Base-by-base conservation (phyloP, 2,329 filamentous ascomycete species). In the Juglanconis juglandina region DNA sequence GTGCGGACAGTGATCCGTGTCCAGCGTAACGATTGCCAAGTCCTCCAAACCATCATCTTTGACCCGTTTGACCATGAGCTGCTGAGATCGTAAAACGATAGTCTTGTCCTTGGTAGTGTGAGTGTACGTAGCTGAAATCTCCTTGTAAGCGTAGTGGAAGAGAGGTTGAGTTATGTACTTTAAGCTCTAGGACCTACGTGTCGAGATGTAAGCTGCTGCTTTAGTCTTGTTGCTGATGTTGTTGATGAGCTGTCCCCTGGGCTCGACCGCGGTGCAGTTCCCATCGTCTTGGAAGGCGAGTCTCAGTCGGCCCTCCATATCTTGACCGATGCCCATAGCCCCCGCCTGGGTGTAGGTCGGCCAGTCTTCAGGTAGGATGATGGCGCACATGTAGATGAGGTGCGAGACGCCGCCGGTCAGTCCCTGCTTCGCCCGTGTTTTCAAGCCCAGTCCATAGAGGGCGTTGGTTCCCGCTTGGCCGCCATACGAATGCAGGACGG, bases 381-480 rank as follows among this genome's bases (percentile, higher is more conserved):
- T 66, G 1, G 42, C 63, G 13, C 54, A 10, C 49, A 69, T 41
- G 56, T 69, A 70, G 8, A 70, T 59, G 1, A 71, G 59, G 5
- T 66, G 61, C 2, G 32, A 56, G 13, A 70, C 56, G 11, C 69
- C 68, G 5, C 68, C 69, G 4, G 1, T 0, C 2, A 63, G 64
- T 13, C 62, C 63, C n/a, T 58, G 30, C 17, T 48, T 33, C 1
- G 60, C 39, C 5, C 65, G 65, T 5, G 49, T 37, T 4, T 64
- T 48, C 4, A 54, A 3, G 2, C 65, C 62, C 0, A 71, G 60
- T 0, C 65, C 66, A 53, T 58, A 10, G 0, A 71, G 47, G 5
- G 67, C 67, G 37, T 70, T 70, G 32, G 64, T 63, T 14, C 66
- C 67, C 3, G 71, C 67, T 34, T 68, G 65, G 0, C 69, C 67